phyloP scores from a whole-genome alignment of 768 basidiomycete species.

The Holtermanniella nyarrowii region DNA sequence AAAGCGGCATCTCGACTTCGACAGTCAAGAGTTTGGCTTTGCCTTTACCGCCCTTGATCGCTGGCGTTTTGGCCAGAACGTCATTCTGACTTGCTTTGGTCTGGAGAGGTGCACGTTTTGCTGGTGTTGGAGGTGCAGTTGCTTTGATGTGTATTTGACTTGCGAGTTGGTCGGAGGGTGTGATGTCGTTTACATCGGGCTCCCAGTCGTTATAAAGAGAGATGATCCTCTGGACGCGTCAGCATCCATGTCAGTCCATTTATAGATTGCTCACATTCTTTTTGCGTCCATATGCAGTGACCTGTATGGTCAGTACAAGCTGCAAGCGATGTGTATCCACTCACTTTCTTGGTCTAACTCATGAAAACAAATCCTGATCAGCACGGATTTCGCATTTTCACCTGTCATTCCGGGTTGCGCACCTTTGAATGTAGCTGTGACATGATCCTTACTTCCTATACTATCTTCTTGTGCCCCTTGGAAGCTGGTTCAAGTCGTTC shows the following conservation, averaged over 20 bases:
- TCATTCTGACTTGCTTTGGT: slow-evolving; percentile 9
- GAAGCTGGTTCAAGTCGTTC: no score
- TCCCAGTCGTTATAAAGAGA: slow-evolving; percentile 23
- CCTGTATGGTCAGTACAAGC: slow-evolving; percentile 7
- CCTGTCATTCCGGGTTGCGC: not conserved
- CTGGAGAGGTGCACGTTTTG: slow-evolving; percentile 13
- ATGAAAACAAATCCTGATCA: slow-evolving; percentile 15
- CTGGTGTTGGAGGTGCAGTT: not conserved
- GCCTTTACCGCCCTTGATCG: not conserved
- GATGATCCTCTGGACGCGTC: slow-evolving; percentile 24
- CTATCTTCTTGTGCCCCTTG: no score
- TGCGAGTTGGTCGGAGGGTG: not conserved
- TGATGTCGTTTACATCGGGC: not conserved
- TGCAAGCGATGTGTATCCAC: not conserved
- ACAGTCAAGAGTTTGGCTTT: not conserved
- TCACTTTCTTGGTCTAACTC: slow-evolving; percentile 29
- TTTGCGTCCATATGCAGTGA: slow-evolving; percentile 31
- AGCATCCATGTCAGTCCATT: not conserved
- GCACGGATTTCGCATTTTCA: no score
- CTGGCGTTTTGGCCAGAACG: not conserved
- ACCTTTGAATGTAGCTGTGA: slow-evolving; percentile 18
- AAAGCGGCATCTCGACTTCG: not conserved
- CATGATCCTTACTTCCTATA: no score
- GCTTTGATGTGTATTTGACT: no score
- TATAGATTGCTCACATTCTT: slow-evolving; percentile 20